These are phyloP conservation scores for Yamadazyma triangularis DNA, from an alignment of 1,139 yeast species.

Conservation along the genomic window DNA sequence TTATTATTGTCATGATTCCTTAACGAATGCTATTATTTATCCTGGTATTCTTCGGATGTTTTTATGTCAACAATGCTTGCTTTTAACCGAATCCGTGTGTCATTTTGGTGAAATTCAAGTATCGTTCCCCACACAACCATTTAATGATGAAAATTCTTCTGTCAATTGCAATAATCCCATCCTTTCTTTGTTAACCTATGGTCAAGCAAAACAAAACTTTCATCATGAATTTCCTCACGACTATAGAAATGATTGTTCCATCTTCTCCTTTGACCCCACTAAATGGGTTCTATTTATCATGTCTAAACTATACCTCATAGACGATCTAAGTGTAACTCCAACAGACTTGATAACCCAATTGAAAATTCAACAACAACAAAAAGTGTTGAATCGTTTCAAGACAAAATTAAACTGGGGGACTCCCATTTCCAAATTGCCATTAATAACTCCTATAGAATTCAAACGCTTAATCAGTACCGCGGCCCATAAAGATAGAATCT, in stretches of 20 bases:
- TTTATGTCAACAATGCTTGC: slow-evolving; percentile 53
- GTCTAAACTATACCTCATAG: slow-evolving; percentile 35
- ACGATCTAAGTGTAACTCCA: slow-evolving; percentile 38
- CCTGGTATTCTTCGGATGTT: slow-evolving; percentile 60
- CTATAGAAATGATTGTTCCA: slow-evolving; percentile 46
- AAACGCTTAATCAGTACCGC: slow-evolving; percentile 33
- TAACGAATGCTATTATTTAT: slow-evolving; percentile 53
- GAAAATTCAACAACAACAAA: slow-evolving; percentile 61
- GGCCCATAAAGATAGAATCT: slow-evolving; percentile 33
- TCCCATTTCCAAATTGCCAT: slow-evolving; percentile 63
- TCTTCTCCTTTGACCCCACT: slow-evolving; percentile 61
- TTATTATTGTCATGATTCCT: slow-evolving; percentile 35
- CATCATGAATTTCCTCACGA: slow-evolving; percentile 77
- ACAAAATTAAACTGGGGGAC: slow-evolving; percentile 76
- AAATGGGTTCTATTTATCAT: slow-evolving; percentile 52
- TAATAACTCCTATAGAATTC: slow-evolving; percentile 48
- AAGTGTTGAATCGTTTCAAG: slow-evolving; percentile 51
- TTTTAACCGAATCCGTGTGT: slow-evolving; percentile 57
- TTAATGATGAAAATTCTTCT: slow-evolving; percentile 59
- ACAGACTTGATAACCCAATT: slow-evolving; percentile 51
- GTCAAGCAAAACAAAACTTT: slow-evolving; percentile 62
- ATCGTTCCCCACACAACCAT: slow-evolving; percentile 49
- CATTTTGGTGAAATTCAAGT: slow-evolving; percentile 45
- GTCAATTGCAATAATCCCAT: slow-evolving; percentile 46
- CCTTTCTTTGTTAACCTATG: slow-evolving; percentile 53